Evolutionary conservation across 1,284 basidiomycete species (phyloP).

Genomic region (Wallemia mellicola): DNA sequence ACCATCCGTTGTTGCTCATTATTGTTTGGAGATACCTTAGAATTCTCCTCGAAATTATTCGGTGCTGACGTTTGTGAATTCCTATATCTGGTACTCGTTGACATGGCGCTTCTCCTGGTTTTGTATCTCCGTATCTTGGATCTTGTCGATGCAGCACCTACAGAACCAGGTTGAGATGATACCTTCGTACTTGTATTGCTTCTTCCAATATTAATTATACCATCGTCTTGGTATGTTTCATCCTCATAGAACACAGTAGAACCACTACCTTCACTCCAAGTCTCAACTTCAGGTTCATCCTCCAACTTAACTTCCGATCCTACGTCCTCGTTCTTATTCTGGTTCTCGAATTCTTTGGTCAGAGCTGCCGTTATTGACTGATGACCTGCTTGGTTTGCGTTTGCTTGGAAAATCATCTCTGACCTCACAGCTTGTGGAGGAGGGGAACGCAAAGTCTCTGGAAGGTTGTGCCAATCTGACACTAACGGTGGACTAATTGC

Average conservation of each 20-base stretch:
- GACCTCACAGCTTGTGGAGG: background rate
- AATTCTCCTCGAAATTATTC: background rate
- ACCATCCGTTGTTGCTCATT: background rate
- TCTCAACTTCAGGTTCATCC: background rate
- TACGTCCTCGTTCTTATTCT: background rate
- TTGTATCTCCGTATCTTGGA: background rate
- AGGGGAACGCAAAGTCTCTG: background rate
- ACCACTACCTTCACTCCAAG: background rate
- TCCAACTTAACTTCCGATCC: background rate
- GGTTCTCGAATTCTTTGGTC: background rate
- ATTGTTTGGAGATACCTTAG: background rate
- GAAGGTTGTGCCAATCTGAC: background rate
- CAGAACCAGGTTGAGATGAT: background rate
- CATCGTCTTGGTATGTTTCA: background rate
- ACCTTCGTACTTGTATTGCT: background rate
- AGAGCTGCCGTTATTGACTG: background rate
- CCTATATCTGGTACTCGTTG: background rate
- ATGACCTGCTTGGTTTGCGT: background rate
- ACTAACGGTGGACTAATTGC: background rate
- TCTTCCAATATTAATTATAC: background rate
- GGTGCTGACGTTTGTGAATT: background rate
- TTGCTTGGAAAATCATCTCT: background rate
- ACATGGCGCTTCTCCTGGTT: background rate
- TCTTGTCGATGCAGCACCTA: background rate
- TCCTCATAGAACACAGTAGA: background rate